These are phyloP conservation scores for Chrysanthemum seticuspe DNA, from an alignment of 129 eudicot genomes.

Conservation along the genomic window DNA sequence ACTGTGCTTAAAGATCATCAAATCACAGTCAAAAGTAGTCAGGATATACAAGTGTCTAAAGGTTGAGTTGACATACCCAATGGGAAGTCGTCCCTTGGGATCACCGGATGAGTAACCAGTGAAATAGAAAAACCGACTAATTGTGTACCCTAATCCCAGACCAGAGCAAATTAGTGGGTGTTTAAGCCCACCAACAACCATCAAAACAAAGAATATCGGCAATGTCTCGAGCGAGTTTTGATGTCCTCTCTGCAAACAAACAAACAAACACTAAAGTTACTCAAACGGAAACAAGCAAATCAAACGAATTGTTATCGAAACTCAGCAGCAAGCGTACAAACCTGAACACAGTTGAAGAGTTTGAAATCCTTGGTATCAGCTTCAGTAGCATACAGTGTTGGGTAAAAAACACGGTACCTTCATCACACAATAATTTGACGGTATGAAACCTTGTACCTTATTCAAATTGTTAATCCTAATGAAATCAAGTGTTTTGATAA, in stretches of 20 bases:
- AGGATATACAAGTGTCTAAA: neutral
- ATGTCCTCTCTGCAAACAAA: conserved; percentile 88
- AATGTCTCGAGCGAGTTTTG: conserved; percentile 80
- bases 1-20: no score
- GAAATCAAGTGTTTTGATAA: no score
- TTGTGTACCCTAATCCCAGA: conserved; percentile 45
- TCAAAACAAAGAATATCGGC: conserved; percentile 61
- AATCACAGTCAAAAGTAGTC: no score
- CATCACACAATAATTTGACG: neutral
- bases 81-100: conserved; percentile 62
- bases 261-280: conserved; percentile 14
- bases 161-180: conserved; percentile 56
- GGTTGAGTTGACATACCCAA: conserved; percentile 50
- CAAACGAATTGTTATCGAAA: neutral
- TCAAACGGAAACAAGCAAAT: neutral
- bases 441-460: no score
- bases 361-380: conserved; percentile 88
- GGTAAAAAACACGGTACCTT: conserved; percentile 77
- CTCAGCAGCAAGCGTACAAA: conserved; percentile 4
- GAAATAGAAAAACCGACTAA: conserved; percentile 72
- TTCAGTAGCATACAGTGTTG: conserved; percentile 79
- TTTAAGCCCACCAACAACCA: conserved; percentile 69
- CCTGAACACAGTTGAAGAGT: conserved; percentile 93
- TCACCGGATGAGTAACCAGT: conserved; percentile 78
- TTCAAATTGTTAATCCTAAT: no score